phyloP scores from a whole-genome alignment of 1,284 basidiomycete genomes.

The Microbotryum silenes-acaulis region DNA sequence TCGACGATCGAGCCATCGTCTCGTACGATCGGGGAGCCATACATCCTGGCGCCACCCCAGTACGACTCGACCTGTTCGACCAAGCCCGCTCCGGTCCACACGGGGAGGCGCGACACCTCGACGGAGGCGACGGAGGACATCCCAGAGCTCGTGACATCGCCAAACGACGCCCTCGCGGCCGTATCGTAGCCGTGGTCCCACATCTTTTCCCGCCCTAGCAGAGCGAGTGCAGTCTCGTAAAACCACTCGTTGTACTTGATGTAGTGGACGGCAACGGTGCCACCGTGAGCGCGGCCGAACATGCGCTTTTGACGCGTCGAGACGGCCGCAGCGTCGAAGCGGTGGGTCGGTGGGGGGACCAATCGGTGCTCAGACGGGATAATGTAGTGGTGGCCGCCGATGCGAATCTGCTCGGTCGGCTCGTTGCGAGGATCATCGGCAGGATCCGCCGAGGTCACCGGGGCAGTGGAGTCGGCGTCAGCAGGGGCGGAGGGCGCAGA shows the following conservation, averaged over 20 bases:
- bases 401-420: slow-evolving; percentile 26
- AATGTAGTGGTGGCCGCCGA: slow-evolving; percentile 28
- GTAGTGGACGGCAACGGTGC: slow-evolving; percentile 91
- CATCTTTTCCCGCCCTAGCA: slow-evolving; percentile 65
- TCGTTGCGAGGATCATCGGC: slow-evolving; percentile 11
- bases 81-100: slow-evolving; percentile 18
- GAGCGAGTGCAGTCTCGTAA: slow-evolving; percentile 78
- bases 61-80: slow-evolving; percentile 21
- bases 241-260: slow-evolving; percentile 97
- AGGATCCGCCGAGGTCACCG: not conserved
- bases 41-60: slow-evolving; percentile 37
- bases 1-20: slow-evolving; percentile 34
- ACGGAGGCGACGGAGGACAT: not conserved
- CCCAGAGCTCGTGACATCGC: slow-evolving; percentile 1
- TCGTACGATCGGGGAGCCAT: slow-evolving; percentile 36
- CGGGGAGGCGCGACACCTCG: slow-evolving; percentile 2
- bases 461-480: not conserved
- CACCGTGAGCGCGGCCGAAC: slow-evolving; percentile 50
- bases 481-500: not conserved
- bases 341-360: slow-evolving; percentile 31
- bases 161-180: slow-evolving; percentile 16
- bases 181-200: slow-evolving; percentile 38
- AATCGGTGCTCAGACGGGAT: slow-evolving; percentile 21
- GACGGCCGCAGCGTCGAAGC: slow-evolving; percentile 31
- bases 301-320: slow-evolving; percentile 23